phyloP scores from a whole-genome alignment of 2,329 filamentous ascomycete species.

The Mycogone perniciosa region DNA sequence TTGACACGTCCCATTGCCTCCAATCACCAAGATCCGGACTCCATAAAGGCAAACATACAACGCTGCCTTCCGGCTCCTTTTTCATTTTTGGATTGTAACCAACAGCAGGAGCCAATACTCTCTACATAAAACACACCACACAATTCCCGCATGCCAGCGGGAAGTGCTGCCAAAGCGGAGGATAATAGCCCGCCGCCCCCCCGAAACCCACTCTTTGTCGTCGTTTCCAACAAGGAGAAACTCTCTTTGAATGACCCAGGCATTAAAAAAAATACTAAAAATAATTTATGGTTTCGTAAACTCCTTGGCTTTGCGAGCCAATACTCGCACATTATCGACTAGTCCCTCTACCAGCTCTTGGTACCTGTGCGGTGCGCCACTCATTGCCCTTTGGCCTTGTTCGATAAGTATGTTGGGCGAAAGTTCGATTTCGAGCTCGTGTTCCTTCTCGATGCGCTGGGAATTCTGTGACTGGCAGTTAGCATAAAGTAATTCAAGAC shows the following conservation, averaged over 20 bases:
- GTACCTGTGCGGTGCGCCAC: conserved; percentile 52
- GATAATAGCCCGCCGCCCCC: no score
- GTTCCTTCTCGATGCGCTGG: conserved; percentile 53
- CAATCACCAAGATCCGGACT: no score
- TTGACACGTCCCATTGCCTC: no score
- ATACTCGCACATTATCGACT: conserved; percentile 63
- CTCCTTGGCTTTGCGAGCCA: conserved; percentile 42
- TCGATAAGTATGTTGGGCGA: conserved; percentile 56
- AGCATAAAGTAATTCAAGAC: background rate
- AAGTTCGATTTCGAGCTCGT: conserved; percentile 77
- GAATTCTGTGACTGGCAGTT: conserved; percentile 26
- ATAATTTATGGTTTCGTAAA: conserved; percentile 15
- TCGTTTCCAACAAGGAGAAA: background rate
- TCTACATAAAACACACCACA: no score
- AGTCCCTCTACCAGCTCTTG: conserved; percentile 65
- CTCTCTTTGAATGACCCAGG: background rate
- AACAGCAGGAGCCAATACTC: no score
- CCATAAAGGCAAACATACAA: no score
- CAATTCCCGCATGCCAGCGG: no score
- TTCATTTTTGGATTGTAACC: no score
- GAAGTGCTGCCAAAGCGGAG: no score
- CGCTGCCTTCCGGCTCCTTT: no score
- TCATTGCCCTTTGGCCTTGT: conserved; percentile 54
- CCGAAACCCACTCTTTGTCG: no score
- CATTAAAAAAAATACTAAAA: background rate